Conservation (phyloP, 768 basidiomycete species). For the Wakefieldia striispora region DNA sequence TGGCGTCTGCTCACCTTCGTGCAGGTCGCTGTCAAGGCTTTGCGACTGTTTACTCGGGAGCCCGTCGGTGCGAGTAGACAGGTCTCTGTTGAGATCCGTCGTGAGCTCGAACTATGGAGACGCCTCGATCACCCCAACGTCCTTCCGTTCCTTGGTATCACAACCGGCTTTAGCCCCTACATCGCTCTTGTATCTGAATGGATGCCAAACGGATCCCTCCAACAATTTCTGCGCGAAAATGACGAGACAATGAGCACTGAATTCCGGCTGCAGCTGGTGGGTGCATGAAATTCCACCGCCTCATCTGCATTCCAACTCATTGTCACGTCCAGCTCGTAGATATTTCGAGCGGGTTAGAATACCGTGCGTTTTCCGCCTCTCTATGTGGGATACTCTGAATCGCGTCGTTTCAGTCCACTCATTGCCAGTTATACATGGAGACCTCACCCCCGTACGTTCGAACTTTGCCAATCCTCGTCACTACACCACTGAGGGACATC, state of each 20-base stretch:
- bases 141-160: constrained; percentile 17
- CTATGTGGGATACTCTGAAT: neutral
- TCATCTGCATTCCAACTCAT: neutral
- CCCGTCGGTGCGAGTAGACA: neutral
- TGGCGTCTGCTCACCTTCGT: neutral
- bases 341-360: constrained; percentile 16
- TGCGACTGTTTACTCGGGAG: neutral
- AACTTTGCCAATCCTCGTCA: no score
- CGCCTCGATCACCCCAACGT: constrained; percentile 16
- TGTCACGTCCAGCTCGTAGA: constrained; percentile 9
- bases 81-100: constrained; percentile 2
- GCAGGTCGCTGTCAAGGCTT: constrained; percentile 13
- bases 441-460: constrained; percentile 12
- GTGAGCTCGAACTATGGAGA: constrained; percentile 16
- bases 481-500: neutral
- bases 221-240: constrained; percentile 3
- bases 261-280: constrained; percentile 9
- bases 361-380: constrained; percentile 3
- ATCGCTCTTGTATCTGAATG: constrained; percentile 12
- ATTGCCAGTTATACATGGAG: constrained; percentile 13
- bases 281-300: neutral
- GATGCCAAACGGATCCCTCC: constrained; percentile 10
- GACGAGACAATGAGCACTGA: neutral
- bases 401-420: constrained; percentile 9
- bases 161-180: constrained; percentile 7